Conservation (phyloP, 2,329 filamentous ascomycete genomes). For the Venturia nashicola region DNA sequence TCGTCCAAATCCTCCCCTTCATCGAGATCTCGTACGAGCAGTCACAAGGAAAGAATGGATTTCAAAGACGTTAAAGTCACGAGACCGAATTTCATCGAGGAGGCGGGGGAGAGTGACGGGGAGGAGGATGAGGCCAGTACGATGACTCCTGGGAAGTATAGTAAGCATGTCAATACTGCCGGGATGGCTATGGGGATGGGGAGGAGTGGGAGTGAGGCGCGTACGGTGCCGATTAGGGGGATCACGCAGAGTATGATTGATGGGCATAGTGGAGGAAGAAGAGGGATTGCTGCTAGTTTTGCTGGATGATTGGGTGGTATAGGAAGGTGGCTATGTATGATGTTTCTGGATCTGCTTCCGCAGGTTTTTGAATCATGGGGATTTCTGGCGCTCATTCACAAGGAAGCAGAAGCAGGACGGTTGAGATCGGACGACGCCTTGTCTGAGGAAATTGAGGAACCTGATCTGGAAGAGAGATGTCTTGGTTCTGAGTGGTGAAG, state of each 20-base stretch:
- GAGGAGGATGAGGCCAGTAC: conserved; percentile 14
- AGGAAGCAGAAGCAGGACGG: not conserved
- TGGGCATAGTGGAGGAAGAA: conserved; percentile 18
- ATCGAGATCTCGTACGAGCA: not conserved
- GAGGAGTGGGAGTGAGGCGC: conserved; percentile 19
- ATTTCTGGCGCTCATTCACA: no score
- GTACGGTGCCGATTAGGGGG: conserved; percentile 21
- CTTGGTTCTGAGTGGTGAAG: not conserved
- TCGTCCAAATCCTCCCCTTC: not conserved
- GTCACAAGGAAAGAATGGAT: not conserved
- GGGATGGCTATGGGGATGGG: conserved; percentile 14
- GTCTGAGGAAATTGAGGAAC: no score
- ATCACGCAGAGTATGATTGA: conserved; percentile 27
- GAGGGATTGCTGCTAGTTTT: conserved; percentile 12
- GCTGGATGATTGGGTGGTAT: not conserved
- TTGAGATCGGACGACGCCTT: no score
- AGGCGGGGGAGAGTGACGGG: conserved; percentile 12
- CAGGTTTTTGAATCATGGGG: no score
- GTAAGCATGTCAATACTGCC: not conserved
- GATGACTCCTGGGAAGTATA: conserved; percentile 14
- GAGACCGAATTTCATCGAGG: conserved; percentile 12
- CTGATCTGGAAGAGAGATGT: not conserved
- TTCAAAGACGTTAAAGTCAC: not conserved
- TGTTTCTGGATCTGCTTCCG: no score
- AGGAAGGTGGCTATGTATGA: not conserved